Conservation (phyloP, 2,329 filamentous ascomycete species). For the Nigrograna mackinnonii region DNA sequence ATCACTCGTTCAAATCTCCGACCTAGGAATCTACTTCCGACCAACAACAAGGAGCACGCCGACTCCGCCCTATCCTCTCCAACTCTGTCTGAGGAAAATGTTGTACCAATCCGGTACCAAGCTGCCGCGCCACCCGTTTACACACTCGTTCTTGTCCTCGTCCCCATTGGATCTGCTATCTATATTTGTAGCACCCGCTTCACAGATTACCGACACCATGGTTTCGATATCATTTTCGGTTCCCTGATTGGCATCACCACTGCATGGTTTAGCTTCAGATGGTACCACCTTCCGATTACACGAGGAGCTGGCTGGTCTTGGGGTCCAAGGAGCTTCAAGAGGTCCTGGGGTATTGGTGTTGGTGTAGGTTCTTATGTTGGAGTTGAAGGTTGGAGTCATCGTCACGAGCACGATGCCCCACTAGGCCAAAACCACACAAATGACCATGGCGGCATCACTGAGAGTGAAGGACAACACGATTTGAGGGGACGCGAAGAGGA, state of each 20-base stretch:
- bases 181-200: constrained; percentile 87
- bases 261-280: constrained; percentile 76
- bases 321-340: constrained; percentile 73
- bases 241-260: constrained; percentile 73
- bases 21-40: constrained; percentile 20
- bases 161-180: constrained; percentile 74
- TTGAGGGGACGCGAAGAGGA: too few relatives aligned
- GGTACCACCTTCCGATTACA: constrained; percentile 80
- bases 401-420: background rate
- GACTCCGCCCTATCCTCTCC: constrained; percentile 14
- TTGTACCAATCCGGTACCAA: constrained; percentile 66
- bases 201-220: constrained; percentile 87
- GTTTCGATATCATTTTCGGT: constrained; percentile 91
- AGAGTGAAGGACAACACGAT: constrained; percentile 7
- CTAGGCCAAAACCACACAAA: background rate
- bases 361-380: constrained; percentile 55
- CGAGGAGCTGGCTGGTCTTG: constrained; percentile 88
- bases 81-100: constrained; percentile 26
- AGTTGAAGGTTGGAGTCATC: constrained; percentile 47
- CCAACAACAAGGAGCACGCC: constrained; percentile 25
- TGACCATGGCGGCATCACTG: constrained; percentile 4
- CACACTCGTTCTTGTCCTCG: constrained; percentile 69
- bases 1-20: constrained; percentile 38
- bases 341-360: constrained; percentile 79
- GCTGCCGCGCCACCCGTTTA: constrained; percentile 84